Evolutionary conservation across 2,329 filamentous ascomycete species (phyloP), one percentile per base, ranked within the genome.

Genomic region (Fusarium protoensiforme): DNA sequence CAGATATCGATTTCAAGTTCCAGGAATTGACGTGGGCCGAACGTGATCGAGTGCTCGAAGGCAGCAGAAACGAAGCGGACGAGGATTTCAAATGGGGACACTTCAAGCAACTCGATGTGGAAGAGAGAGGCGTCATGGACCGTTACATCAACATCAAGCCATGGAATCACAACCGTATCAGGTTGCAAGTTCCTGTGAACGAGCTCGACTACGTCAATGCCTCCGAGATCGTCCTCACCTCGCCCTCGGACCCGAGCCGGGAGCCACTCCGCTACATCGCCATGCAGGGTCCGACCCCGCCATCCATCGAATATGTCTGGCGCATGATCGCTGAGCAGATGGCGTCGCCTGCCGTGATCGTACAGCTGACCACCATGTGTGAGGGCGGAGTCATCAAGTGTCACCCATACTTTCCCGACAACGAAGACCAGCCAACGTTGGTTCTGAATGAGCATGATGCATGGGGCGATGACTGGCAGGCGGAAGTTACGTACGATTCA

Each of bases 341-440:
- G 60, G 79, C 84, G 29, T 91, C 92, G 53, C 90, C 92, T 3
- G 94, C 91, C 1, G 94, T 98, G 65, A 92, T 98, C 61, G 92
- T 98, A 65, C 98, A 98, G 94, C 89, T 99, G 71, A 99, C 96
- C 3, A 94, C 95, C 80, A 96, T 94, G 29, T 88, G 93, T 79
- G 96, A 98, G 82, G 87, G 89, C 35, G 88, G 90, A 66, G 86
- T 89, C 77, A 91, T 97, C 81, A 98, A 98, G 82, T 98, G 96
- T 83, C 94, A 90, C 74, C 93, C 92, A 51, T 99, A 99, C 83
- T 98, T 95, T 75, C 95, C 95, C 0, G 82, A 86, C 62, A 82
- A 85, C 46, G 80, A 87, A 18, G 87, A 89, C 5, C 84, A 89
- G 11, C 81, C 87, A 6, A 86, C 86, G 1, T 87, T 87, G 78